Percentiles rank a stretch among this genome's conserved stretches.
phyloP scores from a whole-genome alignment of 2,329 filamentous ascomycete genomes.

The Coleophoma cylindrospora region DNA sequence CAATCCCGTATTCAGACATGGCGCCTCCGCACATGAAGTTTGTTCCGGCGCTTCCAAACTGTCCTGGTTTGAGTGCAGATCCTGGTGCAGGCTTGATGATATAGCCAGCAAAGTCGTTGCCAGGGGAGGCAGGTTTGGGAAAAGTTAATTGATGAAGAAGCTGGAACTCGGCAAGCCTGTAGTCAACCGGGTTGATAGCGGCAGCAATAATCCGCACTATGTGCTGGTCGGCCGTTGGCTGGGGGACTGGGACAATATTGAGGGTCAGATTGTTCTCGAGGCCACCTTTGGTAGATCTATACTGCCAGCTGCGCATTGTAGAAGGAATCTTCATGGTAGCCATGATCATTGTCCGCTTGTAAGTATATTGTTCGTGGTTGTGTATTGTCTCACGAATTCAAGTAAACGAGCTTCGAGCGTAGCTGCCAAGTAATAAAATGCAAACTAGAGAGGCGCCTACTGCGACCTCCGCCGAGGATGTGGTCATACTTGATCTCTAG shows the following conservation, averaged over 20 bases:
- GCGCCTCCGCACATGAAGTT: slow-evolving; percentile 8
- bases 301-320: not conserved
- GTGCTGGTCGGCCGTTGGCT: slow-evolving; percentile 19
- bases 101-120: slow-evolving; percentile 33
- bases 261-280: not conserved
- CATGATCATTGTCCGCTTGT: no score
- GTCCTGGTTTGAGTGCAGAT: slow-evolving; percentile 26
- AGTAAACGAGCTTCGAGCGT: no score
- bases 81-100: slow-evolving; percentile 25
- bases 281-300: not conserved
- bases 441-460: no score
- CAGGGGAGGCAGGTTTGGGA: slow-evolving; percentile 37
- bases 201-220: slow-evolving; percentile 49
- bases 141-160: slow-evolving; percentile 33
- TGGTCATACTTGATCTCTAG: no score
- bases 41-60: slow-evolving; percentile 32
- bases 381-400: no score
- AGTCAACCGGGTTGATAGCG: slow-evolving; percentile 58
- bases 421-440: no score
- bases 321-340: slow-evolving; percentile 29
- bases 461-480: no score
- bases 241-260: not conserved
- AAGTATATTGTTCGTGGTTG: no score
- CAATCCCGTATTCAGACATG: not conserved
- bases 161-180: slow-evolving; percentile 52